Evolutionary conservation across 2,329 filamentous ascomycete genomes (phyloP).

Genomic region (Stemphylium lycopersici): DNA sequence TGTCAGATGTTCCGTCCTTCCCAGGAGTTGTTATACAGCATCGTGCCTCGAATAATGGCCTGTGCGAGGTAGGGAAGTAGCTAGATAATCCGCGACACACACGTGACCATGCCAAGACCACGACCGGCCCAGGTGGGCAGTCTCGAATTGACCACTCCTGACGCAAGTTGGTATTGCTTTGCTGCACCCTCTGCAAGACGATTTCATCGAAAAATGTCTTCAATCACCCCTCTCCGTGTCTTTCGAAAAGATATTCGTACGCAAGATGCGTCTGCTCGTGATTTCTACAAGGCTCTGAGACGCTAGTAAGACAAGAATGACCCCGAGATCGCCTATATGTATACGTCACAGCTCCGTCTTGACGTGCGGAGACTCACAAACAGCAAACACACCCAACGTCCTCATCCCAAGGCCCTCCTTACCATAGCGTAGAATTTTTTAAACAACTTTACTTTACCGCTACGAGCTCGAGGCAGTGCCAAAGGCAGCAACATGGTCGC

Average conservation of each 20-base stretch:
- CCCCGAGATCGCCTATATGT: conserved; percentile 9
- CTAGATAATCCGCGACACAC: neutral
- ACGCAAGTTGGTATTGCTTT: neutral
- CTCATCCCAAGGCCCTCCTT: neutral
- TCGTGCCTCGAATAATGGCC: neutral
- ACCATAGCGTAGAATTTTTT: neutral
- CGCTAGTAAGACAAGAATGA: conserved; percentile 32
- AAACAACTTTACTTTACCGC: neutral
- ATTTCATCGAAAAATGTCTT: neutral
- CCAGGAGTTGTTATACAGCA: neutral
- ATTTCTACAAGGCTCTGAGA: conserved; percentile 31
- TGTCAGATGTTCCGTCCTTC: conserved; percentile 1
- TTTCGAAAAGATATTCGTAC: neutral
- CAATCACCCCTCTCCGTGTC: neutral
- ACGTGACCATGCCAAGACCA: conserved; percentile 1
- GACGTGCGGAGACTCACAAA: conserved; percentile 11
- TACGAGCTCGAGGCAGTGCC: neutral
- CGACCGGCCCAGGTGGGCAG: neutral
- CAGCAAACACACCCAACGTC: neutral
- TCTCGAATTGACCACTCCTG: neutral
- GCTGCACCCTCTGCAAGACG: neutral
- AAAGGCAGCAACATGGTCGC: conserved; percentile 29
- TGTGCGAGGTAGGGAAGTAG: neutral
- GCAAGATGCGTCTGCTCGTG: conserved; percentile 1
- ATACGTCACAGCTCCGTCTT: conserved; percentile 30